Base-by-base conservation (phyloP, 495 filamentous ascomycete genomes). In the Rostrohypoxylon terebratum region DNA sequence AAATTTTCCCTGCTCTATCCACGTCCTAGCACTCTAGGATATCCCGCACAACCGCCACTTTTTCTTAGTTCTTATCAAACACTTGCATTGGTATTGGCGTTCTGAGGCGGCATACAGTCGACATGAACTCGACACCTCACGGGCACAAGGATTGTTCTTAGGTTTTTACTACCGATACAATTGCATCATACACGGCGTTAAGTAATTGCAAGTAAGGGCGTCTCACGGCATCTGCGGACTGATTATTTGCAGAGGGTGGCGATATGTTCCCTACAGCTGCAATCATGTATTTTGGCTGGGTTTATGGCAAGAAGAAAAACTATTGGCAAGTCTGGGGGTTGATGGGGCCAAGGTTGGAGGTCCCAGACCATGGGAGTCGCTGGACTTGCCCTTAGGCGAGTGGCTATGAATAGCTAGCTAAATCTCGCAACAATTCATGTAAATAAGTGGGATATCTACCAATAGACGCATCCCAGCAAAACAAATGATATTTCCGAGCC, bases 31-130 rank as follows among this genome's bases (percentile, higher is more conserved):
- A 64, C 55, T 73, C 58, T 36, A 51, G 62, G 21, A 58, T 71
- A 61, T 67, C 48, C 48, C 18, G 14, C 60, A 54, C 53, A 51
- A 45, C 51, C 36, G 38, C 42, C 53, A 23, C 47, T 68, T 64
- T 50, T 69, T 61, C 63, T 68, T 50, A 48, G 58, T 60, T 65
- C 63, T 66, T 48, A 36, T 47, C 20, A 57, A 33, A 60, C 25
- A 72, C 67, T 69, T 75, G 72, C 74, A 79, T 78, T 59, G 63
- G 69, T 68, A 59, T 69, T 55, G 76, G 75, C 76, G 74, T 78
- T 78, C 31, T 48, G 48, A 38, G 71, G 71, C 20, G 63, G 71
- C 63, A 73, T 73, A 77, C 51, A 69, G 74, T 78, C 72, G 74
- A 71, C 55, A 75, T 9, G 45, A 51, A 50, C 16, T 75, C 72